These are phyloP conservation scores for Colletotrichum costaricense DNA, from an alignment of 2,329 filamentous ascomycete species.

Conservation along the genomic window DNA sequence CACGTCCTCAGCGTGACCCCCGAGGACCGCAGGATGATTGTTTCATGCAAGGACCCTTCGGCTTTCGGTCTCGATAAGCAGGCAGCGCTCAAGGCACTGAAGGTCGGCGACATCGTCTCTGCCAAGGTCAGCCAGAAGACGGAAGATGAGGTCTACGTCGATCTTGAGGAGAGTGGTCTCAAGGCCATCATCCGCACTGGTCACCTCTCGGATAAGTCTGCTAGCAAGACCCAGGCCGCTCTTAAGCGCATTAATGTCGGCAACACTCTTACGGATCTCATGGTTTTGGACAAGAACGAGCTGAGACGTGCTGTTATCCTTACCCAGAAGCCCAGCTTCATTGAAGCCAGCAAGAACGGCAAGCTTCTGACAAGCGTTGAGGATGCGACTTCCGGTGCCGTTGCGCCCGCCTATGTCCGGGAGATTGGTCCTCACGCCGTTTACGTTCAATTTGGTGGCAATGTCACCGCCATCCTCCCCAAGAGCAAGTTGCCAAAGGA, in stretches of 20 bases:
- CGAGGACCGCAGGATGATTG: slow-evolving; percentile 77
- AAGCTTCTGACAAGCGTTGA: slow-evolving; percentile 78
- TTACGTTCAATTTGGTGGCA: slow-evolving; percentile 89
- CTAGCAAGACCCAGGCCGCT: slow-evolving; percentile 79
- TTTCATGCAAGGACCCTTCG: slow-evolving; percentile 92
- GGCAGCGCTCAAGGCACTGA: slow-evolving; percentile 78
- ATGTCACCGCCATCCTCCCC: slow-evolving; percentile 81
- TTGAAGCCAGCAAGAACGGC: slow-evolving; percentile 79
- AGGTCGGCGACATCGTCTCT: slow-evolving; percentile 79
- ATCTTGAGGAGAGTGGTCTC: slow-evolving; percentile 78
- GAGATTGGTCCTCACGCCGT: slow-evolving; percentile 85
- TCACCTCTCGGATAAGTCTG: slow-evolving; percentile 87
- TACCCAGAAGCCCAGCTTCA: slow-evolving; percentile 84
- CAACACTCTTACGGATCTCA: slow-evolving; percentile 82
- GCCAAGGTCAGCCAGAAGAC: slow-evolving; percentile 87
- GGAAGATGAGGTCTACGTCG: slow-evolving; percentile 79
- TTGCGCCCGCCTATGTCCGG: slow-evolving; percentile 83
- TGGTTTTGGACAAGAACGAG: slow-evolving; percentile 88
- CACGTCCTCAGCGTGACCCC: slow-evolving; percentile 86
- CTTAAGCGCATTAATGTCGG: slow-evolving; percentile 87
- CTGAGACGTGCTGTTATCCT: slow-evolving; percentile 80
- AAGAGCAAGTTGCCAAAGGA: slow-evolving; percentile 82
- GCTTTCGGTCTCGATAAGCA: slow-evolving; percentile 82
- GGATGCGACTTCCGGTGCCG: slow-evolving; percentile 75
- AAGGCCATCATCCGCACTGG: slow-evolving; percentile 81